phyloP scores from a whole-genome alignment of 345 rosid species.

The Arabis hirsuta region DNA sequence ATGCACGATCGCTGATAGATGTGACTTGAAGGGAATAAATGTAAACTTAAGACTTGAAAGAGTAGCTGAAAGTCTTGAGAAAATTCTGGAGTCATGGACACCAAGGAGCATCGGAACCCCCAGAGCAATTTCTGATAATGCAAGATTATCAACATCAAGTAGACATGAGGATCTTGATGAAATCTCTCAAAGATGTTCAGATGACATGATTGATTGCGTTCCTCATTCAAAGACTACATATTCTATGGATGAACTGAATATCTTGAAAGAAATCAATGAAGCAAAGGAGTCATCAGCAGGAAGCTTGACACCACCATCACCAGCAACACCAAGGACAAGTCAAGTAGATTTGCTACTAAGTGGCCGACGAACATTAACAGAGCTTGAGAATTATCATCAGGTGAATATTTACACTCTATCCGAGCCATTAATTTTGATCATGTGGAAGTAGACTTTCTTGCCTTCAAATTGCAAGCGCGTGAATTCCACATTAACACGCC shows the following conservation, averaged over 20 bases:
- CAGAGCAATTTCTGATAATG: slow-evolving; percentile 50
- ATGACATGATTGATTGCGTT: slow-evolving; percentile 63
- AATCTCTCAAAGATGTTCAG: slow-evolving; percentile 56
- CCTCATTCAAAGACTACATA: slow-evolving; percentile 60
- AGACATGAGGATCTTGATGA: slow-evolving; percentile 56
- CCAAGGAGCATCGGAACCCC: slow-evolving; percentile 74
- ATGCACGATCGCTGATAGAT: slow-evolving; percentile 94
- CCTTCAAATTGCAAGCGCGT: not conserved
- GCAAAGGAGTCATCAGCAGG: slow-evolving; percentile 63
- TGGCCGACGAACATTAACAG: slow-evolving; percentile 72
- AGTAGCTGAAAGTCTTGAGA: slow-evolving; percentile 87
- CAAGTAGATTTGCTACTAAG: slow-evolving; percentile 82
- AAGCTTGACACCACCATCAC: slow-evolving; percentile 93
- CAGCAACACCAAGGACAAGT: slow-evolving; percentile 72
- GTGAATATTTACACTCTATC: slow-evolving; percentile 43
- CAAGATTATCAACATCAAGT: slow-evolving; percentile 47
- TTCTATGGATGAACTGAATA: slow-evolving; percentile 55
- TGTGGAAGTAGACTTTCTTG: slow-evolving; percentile 13
- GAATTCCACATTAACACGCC: not conserved
- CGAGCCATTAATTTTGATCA: not conserved
- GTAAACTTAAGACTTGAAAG: slow-evolving; percentile 86
- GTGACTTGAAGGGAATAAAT: slow-evolving; percentile 90
- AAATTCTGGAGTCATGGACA: slow-evolving; percentile 80
- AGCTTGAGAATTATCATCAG: slow-evolving; percentile 86
- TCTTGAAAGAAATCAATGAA: slow-evolving; percentile 57